Base-by-base conservation (phyloP, 179 eudicot species). In the Actinidia polygama region DNA sequence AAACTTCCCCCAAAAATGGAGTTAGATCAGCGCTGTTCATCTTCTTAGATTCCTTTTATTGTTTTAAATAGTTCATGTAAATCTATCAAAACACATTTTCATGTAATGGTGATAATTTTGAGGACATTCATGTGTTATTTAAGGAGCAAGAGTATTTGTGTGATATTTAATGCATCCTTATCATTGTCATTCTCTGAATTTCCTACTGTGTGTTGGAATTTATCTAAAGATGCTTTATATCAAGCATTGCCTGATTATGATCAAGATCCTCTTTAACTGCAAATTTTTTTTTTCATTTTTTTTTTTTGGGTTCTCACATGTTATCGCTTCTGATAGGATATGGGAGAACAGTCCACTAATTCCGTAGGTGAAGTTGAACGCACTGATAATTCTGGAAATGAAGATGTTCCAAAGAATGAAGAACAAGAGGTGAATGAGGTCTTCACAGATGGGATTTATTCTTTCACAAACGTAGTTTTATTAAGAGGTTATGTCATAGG, bases 381-480 rank as follows among this genome's bases (percentile, higher is more conserved):
- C 83, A 84, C 58, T 82, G 92, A 86, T 51, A 69, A 80, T 79
- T 66, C 75, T 5, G 75, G 49, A 54, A 79, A 68, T 36, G 87
- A 67, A 15, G 93, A 54, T 64, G 72, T 84, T 80, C 71, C 53
- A 21, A 78, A 55, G 49, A 83, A 78, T 86, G 90, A 80, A 55
- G 91, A 67, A 77, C 88, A 93, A 75, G 88, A 36, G 89, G 92
- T 85, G 80, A 81, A 67, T 53, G 68, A 62, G 84, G 80, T 73
- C 49, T 75, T 62, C 66, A 21, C 30, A 26, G 57, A 70, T 81
- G 84, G 70, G 44, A 36, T 40, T 49, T 26, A 16, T 58, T 77
- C 54, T 80, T 82, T 61, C n/a, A 23, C 55, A 12, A 54, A 72
- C 5, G 79, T 70, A 50, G 73, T 62, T 81, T 58, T 64, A 46